Percentiles rank a stretch among this genome's conserved stretches.
These are phyloP conservation scores for Lolium rigidum DNA, from an alignment of 176 grass and related monocot species.

Conservation along the genomic window DNA sequence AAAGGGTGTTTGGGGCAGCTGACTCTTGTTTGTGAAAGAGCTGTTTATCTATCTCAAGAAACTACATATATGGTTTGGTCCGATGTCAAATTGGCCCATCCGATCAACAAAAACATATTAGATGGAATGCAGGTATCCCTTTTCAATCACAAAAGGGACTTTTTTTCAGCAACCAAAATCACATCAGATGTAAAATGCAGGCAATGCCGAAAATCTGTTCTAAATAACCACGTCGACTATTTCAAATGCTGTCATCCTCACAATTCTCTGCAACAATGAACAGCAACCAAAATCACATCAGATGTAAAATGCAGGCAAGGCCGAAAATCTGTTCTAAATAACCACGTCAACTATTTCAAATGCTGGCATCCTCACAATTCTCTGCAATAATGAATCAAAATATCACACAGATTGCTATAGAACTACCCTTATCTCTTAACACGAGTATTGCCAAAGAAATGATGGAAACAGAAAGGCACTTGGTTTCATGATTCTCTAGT, in stretches of 20 bases:
- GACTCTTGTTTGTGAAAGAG: not conserved
- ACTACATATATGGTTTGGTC: not conserved
- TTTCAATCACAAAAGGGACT: conserved; percentile 16
- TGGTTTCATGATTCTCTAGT: conserved; percentile 29
- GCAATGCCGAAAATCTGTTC: not conserved
- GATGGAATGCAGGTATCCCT: not conserved
- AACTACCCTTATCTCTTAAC: not conserved
- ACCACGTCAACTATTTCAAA: conserved; percentile 10
- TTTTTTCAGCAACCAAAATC: not conserved
- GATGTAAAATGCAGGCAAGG: not conserved
- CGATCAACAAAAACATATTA: conserved; percentile 2
- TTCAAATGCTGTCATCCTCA: conserved; percentile 14
- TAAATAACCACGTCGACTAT: conserved; percentile 2
- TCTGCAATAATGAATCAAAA: not conserved
- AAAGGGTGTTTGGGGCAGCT: not conserved
- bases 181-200: not conserved
- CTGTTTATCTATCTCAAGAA: conserved; percentile 34
- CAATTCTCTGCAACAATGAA: conserved; percentile 20
- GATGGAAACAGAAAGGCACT: conserved; percentile 5
- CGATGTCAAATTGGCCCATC: conserved; percentile 1
- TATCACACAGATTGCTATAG: not conserved
- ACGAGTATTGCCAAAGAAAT: not conserved
- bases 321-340: not conserved
- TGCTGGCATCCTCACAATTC: conserved; percentile 18
- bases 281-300: conserved; percentile 2